These are phyloP conservation scores for Linderniella brevidens DNA, from an alignment of 257 asterid species.

Conservation along the genomic window DNA sequence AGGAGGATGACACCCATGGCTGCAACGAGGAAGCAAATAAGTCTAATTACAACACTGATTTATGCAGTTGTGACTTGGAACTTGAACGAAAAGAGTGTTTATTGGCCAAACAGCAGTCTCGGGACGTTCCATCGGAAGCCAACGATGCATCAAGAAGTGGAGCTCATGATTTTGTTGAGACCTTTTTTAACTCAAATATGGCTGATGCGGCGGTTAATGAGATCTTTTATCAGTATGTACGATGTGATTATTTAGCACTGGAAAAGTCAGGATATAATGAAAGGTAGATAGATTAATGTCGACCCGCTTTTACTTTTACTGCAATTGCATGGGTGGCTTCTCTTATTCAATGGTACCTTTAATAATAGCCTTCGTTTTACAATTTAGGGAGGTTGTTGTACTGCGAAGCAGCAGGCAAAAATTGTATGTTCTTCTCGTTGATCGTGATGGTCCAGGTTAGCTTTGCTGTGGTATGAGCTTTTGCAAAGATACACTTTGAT, in stretches of 20 bases:
- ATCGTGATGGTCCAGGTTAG: slow-evolving; percentile 50
- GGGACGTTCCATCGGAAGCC: slow-evolving; percentile 8
- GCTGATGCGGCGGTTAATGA: slow-evolving; percentile 29
- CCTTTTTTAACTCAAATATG: slow-evolving; percentile 19
- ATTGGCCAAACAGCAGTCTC: slow-evolving; percentile 13
- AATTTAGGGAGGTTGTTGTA: slow-evolving; percentile 26
- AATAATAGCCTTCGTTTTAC: neutral
- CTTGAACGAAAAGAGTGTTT: slow-evolving; percentile 11
- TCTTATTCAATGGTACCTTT: neutral
- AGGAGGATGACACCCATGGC: slow-evolving; percentile 26
- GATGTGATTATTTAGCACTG: slow-evolving; percentile 25
- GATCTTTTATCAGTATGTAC: slow-evolving; percentile 16
- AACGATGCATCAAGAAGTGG: slow-evolving; percentile 9
- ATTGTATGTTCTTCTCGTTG: slow-evolving; percentile 18
- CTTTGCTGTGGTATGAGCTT: slow-evolving; percentile 47
- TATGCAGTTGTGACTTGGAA: slow-evolving; percentile 15
- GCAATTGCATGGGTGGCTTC: slow-evolving; percentile 3
- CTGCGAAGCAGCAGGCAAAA: slow-evolving; percentile 23
- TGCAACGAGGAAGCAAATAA: slow-evolving; percentile 20
- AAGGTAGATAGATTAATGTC: slow-evolving; percentile 21
- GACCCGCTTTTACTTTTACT: neutral
- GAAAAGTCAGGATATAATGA: slow-evolving; percentile 26
- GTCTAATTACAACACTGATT: slow-evolving; percentile 24
- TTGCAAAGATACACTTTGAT: slow-evolving; percentile 12
- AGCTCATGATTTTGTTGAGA: slow-evolving; percentile 15